phyloP scores from a whole-genome alignment of 2,329 filamentous ascomycete species.

The Microthyrium microscopicum region DNA sequence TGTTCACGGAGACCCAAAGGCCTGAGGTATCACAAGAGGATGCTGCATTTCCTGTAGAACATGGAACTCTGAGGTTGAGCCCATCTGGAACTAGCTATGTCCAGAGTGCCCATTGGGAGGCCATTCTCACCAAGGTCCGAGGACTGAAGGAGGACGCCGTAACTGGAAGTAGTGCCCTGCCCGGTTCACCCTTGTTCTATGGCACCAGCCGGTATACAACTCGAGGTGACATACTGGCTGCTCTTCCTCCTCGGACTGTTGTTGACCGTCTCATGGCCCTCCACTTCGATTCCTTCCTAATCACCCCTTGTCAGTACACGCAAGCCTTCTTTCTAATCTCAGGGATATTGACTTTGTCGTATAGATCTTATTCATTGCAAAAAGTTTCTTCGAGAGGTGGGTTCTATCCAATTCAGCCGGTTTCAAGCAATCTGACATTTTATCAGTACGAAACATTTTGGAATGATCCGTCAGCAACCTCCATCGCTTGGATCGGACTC shows the following conservation, averaged over 20 bases:
- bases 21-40: slow-evolving; percentile 11
- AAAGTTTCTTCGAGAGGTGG: slow-evolving; percentile 15
- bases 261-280: slow-evolving; percentile 15
- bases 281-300: slow-evolving; percentile 14
- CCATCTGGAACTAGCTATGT: slow-evolving; percentile 16
- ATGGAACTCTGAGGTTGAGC: slow-evolving; percentile 14
- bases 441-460: slow-evolving; percentile 17
- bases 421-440: slow-evolving; percentile 13
- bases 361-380: slow-evolving; percentile 15
- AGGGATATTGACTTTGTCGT: slow-evolving; percentile 11
- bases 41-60: slow-evolving; percentile 12
- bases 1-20: too few species aligned
- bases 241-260: slow-evolving; percentile 14
- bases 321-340: slow-evolving; percentile 10
- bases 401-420: slow-evolving; percentile 10
- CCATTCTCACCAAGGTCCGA: slow-evolving; percentile 16
- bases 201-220: slow-evolving; percentile 13
- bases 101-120: slow-evolving; percentile 16
- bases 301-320: slow-evolving; percentile 13
- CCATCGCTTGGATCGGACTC: slow-evolving; percentile 13
- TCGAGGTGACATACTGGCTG: slow-evolving; percentile 15
- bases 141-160: slow-evolving; percentile 13
- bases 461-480: slow-evolving; percentile 12
- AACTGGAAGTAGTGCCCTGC: slow-evolving; percentile 11
- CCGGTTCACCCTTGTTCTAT: slow-evolving; percentile 14